Evolutionary conservation across 1,284 basidiomycete genomes (phyloP), one percentile per base, ranked within the genome.

Genomic region (Anthracocystis panici-leucophaei): DNA sequence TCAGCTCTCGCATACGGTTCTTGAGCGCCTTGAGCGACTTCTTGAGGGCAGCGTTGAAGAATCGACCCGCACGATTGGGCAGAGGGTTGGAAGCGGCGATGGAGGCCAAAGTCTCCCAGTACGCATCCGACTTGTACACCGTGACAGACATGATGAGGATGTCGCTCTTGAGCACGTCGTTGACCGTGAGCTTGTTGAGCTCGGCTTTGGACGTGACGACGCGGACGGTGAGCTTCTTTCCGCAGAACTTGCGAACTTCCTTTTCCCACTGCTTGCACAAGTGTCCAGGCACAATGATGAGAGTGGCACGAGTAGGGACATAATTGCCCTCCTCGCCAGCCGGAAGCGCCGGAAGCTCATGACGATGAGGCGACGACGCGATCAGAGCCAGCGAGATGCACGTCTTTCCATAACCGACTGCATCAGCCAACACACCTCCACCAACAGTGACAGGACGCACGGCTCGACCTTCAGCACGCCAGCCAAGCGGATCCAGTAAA

Each of bases 331-430:
- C 89, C 41, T 88, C 57, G 87, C 61, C 89, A 88, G 80, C 90
- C 91, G 80, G 92, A 91, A 76, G 72, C 11, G 64, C 59, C 5
- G 69, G 62, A 21, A 60, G 46, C 35, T 58, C 49, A 5, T 53
- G 35, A 16, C 73, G 67, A 21, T 75, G 52, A 23, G 66, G 69
- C 16, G 69, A 71, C 16, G 74, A 64, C 6, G 78, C 77, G 65
- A 80, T 77, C 59, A 97, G 88, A 11, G 92, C 95, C 21, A 97
- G 89, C 0, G 94, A 94, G 77, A 97, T 97, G 27, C 94, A 94
- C 0, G 95, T 97, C 87, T 97, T 97, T 35, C 95, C 95, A 83
- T 97, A 97, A 54, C 95, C 95, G 75, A 97, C 95, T 85, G 96
- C 92, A 81, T 97, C 95, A 9, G 95, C 95, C 50, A 97, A 90